These are phyloP conservation scores for Solanum chaucha DNA, from an alignment of 257 asterid species.

Conservation along the genomic window DNA sequence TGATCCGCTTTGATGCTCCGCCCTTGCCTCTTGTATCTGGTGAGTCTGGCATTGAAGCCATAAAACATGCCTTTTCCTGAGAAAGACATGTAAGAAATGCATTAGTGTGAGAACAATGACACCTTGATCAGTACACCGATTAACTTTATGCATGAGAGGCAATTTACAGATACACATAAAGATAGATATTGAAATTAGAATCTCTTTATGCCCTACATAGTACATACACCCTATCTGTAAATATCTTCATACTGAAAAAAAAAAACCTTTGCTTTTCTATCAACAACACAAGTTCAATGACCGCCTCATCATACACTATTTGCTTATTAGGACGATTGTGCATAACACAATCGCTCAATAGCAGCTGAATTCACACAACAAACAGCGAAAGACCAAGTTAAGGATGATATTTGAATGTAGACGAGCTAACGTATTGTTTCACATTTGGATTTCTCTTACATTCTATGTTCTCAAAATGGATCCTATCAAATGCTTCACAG, in stretches of 20 bases:
- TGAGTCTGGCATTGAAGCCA: constrained; percentile 34
- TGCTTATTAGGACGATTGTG: neutral
- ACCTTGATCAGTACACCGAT: neutral
- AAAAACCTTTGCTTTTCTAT: too few species aligned
- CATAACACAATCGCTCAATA: neutral
- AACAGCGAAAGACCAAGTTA: neutral
- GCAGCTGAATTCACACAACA: neutral
- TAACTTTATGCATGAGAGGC: neutral
- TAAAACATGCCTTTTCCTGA: constrained; percentile 77
- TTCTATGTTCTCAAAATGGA: neutral
- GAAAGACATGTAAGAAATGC: neutral
- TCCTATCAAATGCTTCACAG: neutral
- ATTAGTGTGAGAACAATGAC: neutral
- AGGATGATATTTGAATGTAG: neutral
- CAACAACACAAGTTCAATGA: neutral
- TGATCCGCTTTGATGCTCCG: constrained; percentile 31
- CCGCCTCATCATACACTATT: neutral
- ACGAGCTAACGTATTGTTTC: neutral
- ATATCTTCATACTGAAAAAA: neutral
- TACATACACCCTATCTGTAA: neutral
- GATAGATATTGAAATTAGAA: neutral
- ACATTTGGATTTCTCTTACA: neutral
- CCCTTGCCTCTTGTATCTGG: constrained; percentile 53
- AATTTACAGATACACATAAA: neutral
- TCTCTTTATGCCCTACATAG: neutral